A percentile compares a stretch with the other conserved stretches of the same genome.
phyloP scores from a whole-genome alignment of 2,329 filamentous ascomycete species.

The Monosporascus sp. region DNA sequence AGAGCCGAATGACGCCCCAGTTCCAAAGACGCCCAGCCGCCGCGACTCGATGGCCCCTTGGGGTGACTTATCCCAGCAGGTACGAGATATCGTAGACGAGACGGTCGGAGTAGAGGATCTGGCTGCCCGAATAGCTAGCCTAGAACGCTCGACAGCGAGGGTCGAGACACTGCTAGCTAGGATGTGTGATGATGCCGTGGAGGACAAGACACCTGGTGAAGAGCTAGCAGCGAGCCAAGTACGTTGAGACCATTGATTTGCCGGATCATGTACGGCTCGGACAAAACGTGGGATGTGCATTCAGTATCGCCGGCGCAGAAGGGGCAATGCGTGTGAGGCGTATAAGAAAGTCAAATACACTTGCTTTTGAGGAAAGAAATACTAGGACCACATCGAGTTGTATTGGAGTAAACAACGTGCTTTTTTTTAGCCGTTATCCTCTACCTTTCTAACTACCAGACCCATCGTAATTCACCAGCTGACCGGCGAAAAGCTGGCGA shows the following conservation, averaged over 20 bases:
- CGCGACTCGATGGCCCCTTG: slow-evolving; percentile 52
- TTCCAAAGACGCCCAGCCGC: slow-evolving; percentile 32
- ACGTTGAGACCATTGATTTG: slow-evolving; percentile 17
- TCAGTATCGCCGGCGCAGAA: not conserved
- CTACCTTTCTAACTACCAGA: too few species aligned
- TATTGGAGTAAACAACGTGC: too few species aligned
- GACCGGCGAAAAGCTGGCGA: too few species aligned
- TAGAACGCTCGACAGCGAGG: slow-evolving; percentile 45
- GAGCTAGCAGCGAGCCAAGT: slow-evolving; percentile 20
- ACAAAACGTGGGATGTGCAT: too few species aligned
- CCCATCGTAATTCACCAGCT: too few species aligned
- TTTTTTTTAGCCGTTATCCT: too few species aligned
- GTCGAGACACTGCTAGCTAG: slow-evolving; percentile 42
- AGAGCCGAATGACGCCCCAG: slow-evolving; percentile 6
- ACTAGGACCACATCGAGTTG: too few species aligned
- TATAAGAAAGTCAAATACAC: too few species aligned
- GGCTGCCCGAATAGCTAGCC: slow-evolving; percentile 36
- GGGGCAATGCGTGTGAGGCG: too few species aligned
- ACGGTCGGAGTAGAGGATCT: slow-evolving; percentile 40
- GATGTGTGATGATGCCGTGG: slow-evolving; percentile 22
- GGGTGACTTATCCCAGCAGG: slow-evolving; percentile 44
- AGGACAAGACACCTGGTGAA: slow-evolving; percentile 9
- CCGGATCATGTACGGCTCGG: slow-evolving; percentile 7
- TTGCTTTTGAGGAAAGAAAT: not conserved
- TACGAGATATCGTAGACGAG: slow-evolving; percentile 44